Conservation (phyloP, 2,329 filamentous ascomycete genomes). For the Lachnellula arida region DNA sequence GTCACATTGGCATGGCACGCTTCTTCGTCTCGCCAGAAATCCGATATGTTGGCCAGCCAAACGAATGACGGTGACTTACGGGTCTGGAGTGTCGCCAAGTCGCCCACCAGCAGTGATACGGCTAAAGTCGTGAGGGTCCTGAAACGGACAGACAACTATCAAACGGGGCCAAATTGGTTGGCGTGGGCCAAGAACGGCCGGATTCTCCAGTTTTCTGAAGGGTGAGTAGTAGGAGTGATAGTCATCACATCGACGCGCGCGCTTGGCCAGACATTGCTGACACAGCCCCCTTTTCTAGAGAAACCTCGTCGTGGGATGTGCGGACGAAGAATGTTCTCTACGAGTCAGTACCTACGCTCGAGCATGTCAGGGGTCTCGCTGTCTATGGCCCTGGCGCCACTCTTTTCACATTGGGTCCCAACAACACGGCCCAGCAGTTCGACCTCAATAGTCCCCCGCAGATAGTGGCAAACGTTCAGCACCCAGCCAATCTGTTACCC, state of each 20-base stretch:
- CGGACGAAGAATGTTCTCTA: conserved; percentile 95
- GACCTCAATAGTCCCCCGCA: conserved; percentile 78
- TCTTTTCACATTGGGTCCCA: conserved; percentile 83
- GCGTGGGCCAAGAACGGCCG: conserved; percentile 97
- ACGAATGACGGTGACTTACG: conserved; percentile 86
- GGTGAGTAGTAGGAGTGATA: conserved; percentile 53
- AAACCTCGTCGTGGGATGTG: conserved; percentile 95
- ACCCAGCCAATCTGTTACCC: conserved; percentile 71
- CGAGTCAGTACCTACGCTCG: conserved; percentile 79
- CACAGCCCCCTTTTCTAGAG: conserved; percentile 45
- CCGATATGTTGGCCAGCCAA: conserved; percentile 94
- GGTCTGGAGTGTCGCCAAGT: conserved; percentile 95
- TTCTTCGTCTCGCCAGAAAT: conserved; percentile 91
- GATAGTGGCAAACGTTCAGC: conserved; percentile 83
- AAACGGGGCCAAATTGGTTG: conserved; percentile 86
- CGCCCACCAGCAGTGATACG: conserved; percentile 62
- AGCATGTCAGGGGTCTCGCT: conserved; percentile 75
- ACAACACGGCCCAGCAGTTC: conserved; percentile 90
- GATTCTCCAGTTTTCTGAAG: conserved; percentile 86
- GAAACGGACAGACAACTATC: conserved; percentile 69
- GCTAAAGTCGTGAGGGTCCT: conserved; percentile 87
- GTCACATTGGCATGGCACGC: conserved; percentile 91
- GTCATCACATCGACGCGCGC: conserved; percentile 40
- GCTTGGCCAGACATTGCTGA: conserved; percentile 40
- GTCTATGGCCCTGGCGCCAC: conserved; percentile 88